Base-by-base conservation (phyloP, 345 rosid species). In the Syzygium grande region DNA sequence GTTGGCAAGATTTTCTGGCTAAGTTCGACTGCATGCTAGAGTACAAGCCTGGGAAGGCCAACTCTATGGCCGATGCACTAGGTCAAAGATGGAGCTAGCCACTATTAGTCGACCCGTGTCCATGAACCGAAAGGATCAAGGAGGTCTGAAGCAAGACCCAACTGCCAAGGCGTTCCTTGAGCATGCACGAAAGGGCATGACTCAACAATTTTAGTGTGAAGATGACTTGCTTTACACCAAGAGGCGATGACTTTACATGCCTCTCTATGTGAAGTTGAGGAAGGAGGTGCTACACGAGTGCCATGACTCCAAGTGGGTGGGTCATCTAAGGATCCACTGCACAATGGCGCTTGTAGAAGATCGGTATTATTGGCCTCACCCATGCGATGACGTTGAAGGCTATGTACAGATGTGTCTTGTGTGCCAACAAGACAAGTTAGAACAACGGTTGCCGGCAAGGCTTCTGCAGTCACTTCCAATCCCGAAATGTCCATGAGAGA, bases 231-330 rank as follows among this genome's bases (percentile, higher is more conserved):
- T 56, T 56, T 56, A 56, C 61, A 56, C 10, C 61, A 56, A 56
- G n/a, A 12, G 61, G 13, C 2, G 13, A 56, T 1, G n/a, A 56
- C 13, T 23, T 5, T 56, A 9, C 23, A 27, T 56, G 61, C 12
- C 61, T 22, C n/a, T 56, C 13, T 27, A 9, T 23, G 2, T 11
- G 61, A 56, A 56, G 61, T 56, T 56, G 10, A 56, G n/a, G 61
- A 56, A 9, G 0, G 13, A 56, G 27, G n/a, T 56, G 10, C 23
- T 56, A 12, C 12, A 0, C 5, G 61, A 56, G 61, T 23, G n/a
- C 1, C 61, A 56, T 27, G 0, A 23, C 23, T 56, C 5, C 1
- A 56, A 56, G 13, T 23, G 13, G 13, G 2, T 27, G 0, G 23
- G 61, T 56, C 61, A 56, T 56, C 5, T 0, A 1, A 5, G 61